A percentile compares a stretch with the other conserved stretches of the same genome.
Evolutionary conservation across 2,329 filamentous ascomycete species (phyloP).

Genomic region (Magnaporthiopsis incrustans): DNA sequence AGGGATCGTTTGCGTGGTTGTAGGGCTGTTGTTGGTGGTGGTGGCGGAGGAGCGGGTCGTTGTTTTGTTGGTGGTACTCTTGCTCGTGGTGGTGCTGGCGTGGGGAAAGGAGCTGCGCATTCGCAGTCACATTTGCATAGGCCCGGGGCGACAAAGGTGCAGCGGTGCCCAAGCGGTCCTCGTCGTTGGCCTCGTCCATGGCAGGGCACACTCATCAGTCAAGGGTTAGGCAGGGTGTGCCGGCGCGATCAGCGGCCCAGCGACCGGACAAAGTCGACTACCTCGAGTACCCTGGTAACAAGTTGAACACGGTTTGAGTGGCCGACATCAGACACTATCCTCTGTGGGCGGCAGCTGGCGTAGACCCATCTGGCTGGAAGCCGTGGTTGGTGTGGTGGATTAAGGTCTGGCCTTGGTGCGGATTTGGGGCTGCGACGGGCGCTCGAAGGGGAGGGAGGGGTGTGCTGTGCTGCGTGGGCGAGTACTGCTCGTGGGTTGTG

Average conservation of each 20-base stretch:
- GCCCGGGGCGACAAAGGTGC: conserved; percentile 18
- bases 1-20: conserved; percentile 1
- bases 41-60: neutral
- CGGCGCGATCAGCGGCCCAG: neutral
- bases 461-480: neutral
- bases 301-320: conserved; percentile 1
- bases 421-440: neutral
- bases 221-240: conserved; percentile 2
- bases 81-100: conserved; percentile 19
- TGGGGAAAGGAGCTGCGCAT: conserved; percentile 6
- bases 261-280: neutral
- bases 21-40: conserved; percentile 9
- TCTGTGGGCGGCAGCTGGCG: neutral
- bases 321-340: conserved; percentile 4
- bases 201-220: conserved; percentile 25
- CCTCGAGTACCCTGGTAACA: conserved; percentile 3
- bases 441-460: neutral
- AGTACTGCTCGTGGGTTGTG: neutral
- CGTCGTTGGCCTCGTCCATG: conserved; percentile 41
- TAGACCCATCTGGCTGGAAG: neutral
- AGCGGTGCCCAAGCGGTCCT: conserved; percentile 28
- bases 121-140: neutral
- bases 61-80: conserved; percentile 15
- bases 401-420: neutral
- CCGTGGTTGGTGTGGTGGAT: neutral